Conservation (phyloP, 1,139 yeast species). For the Zhuliangozyma blackwelliae region DNA sequence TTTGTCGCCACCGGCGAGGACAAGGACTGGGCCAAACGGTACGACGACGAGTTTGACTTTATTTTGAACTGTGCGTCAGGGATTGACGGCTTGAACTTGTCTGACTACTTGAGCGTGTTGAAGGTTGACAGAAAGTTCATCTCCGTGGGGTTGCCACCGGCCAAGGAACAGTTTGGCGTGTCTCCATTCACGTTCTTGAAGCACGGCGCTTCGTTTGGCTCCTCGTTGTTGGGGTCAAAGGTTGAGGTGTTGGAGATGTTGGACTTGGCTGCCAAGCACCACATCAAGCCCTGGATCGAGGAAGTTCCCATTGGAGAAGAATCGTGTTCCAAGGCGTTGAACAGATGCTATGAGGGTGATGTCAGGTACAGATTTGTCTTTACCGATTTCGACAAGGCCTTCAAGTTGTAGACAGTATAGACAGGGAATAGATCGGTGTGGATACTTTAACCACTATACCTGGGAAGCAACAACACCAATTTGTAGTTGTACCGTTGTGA, state of each 20-base stretch:
- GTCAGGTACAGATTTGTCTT: slow-evolving; percentile 37
- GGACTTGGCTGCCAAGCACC: slow-evolving; percentile 35
- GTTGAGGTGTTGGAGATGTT: slow-evolving; percentile 36
- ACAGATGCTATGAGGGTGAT: slow-evolving; percentile 40
- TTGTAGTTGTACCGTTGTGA: slow-evolving; percentile 96
- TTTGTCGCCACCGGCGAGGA: slow-evolving; percentile 38
- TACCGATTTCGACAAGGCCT: no score
- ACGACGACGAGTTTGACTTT: slow-evolving; percentile 39
- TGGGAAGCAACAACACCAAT: no score
- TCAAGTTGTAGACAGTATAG: no score
- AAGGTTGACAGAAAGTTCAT: slow-evolving; percentile 46
- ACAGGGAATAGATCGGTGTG: no score
- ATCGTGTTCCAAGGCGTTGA: slow-evolving; percentile 25
- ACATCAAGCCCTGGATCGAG: slow-evolving; percentile 41
- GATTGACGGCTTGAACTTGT: slow-evolving; percentile 30
- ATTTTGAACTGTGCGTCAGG: slow-evolving; percentile 47
- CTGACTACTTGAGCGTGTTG: slow-evolving; percentile 27
- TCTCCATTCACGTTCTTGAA: slow-evolving; percentile 25
- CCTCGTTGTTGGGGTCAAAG: slow-evolving; percentile 36
- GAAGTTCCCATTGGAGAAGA: slow-evolving; percentile 34
- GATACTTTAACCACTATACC: no score
- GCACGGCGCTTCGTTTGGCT: slow-evolving; percentile 28
- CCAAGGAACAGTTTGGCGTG: slow-evolving; percentile 20
- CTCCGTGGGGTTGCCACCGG: slow-evolving; percentile 52
- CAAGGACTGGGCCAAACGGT: slow-evolving; percentile 26